phyloP scores from a whole-genome alignment of 768 basidiomycete genomes.

The Phylloporus arenicola region DNA sequence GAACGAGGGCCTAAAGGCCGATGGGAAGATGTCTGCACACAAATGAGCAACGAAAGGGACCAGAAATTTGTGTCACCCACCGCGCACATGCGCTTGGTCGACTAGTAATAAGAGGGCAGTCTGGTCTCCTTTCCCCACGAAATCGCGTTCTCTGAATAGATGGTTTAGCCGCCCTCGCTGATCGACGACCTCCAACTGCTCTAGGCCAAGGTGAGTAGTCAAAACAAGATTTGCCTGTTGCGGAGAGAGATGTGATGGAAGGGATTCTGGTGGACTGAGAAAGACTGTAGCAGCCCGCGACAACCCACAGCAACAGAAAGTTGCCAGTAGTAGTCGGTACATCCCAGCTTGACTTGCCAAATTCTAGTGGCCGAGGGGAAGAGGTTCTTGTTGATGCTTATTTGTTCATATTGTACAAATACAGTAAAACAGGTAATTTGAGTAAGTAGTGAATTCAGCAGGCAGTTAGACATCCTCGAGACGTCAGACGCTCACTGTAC shows the following conservation, averaged over 20 bases:
- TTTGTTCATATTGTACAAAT: conserved; percentile 11
- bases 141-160: conserved; percentile 34
- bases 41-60: neutral
- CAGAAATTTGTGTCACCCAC: conserved; percentile 33
- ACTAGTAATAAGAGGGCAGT: conserved; percentile 52
- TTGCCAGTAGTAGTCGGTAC: conserved; percentile 20
- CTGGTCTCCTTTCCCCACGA: conserved; percentile 53
- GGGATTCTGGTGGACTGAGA: conserved; percentile 42
- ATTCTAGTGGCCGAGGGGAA: neutral
- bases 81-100: conserved; percentile 49
- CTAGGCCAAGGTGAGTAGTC: conserved; percentile 68
- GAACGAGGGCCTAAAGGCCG: conserved; percentile 46
- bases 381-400: conserved; percentile 12
- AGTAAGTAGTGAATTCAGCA: too few species aligned
- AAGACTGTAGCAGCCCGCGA: conserved; percentile 55
- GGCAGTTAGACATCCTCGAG: too few species aligned
- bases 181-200: conserved; percentile 51
- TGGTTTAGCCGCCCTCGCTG: conserved; percentile 20
- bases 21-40: conserved; percentile 51
- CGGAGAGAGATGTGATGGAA: conserved; percentile 40
- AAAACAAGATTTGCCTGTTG: conserved; percentile 56
- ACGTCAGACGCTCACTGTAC: neutral
- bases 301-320: conserved; percentile 30
- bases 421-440: neutral
- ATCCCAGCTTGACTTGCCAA: conserved; percentile 4